These are phyloP conservation scores for Penicillium freii DNA, from an alignment of 2,329 filamentous ascomycete species.

Conservation along the genomic window DNA sequence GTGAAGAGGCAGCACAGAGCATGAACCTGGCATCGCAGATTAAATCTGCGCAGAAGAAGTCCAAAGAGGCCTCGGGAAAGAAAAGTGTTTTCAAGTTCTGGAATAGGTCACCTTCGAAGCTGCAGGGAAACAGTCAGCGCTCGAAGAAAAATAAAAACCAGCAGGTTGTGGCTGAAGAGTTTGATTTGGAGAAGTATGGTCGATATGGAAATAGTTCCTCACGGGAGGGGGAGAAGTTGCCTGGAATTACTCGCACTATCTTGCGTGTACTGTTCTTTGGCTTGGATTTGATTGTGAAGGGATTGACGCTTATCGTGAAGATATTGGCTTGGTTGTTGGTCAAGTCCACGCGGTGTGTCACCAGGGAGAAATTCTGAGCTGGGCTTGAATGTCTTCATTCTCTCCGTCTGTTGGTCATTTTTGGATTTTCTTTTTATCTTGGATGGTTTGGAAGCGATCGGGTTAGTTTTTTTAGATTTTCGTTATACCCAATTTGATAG, in stretches of 20 bases:
- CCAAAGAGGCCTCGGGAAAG: constrained; percentile 7
- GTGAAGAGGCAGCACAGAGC: constrained; percentile 43
- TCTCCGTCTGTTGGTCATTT: background rate
- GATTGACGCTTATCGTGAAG: constrained; percentile 40
- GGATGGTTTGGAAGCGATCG: background rate
- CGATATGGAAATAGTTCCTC: constrained; percentile 38
- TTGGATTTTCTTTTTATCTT: background rate
- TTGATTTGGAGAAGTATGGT: constrained; percentile 48
- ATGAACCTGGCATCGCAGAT: constrained; percentile 37
- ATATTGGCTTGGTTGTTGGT: constrained; percentile 45
- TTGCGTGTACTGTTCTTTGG: constrained; percentile 41
- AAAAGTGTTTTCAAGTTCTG: constrained; percentile 22
- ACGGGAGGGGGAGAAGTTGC: constrained; percentile 42
- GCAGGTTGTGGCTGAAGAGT: constrained; percentile 42
- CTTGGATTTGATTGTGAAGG: constrained; percentile 39
- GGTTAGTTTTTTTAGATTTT: background rate
- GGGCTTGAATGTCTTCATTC: constrained; percentile 7
- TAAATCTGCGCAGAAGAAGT: constrained; percentile 24
- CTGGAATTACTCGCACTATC: constrained; percentile 34
- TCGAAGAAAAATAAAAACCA: constrained; percentile 28
- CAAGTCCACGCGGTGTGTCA: constrained; percentile 38
- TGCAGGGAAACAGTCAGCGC: background rate
- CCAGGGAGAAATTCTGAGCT: constrained; percentile 43
- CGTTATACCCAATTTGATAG: constrained; percentile 14
- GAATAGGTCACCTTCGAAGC: constrained; percentile 3